A percentile compares a stretch with the other conserved stretches of the same genome.
phyloP scores from a whole-genome alignment of 73 alveolate species.

The Paraurostyla sp. region DNA sequence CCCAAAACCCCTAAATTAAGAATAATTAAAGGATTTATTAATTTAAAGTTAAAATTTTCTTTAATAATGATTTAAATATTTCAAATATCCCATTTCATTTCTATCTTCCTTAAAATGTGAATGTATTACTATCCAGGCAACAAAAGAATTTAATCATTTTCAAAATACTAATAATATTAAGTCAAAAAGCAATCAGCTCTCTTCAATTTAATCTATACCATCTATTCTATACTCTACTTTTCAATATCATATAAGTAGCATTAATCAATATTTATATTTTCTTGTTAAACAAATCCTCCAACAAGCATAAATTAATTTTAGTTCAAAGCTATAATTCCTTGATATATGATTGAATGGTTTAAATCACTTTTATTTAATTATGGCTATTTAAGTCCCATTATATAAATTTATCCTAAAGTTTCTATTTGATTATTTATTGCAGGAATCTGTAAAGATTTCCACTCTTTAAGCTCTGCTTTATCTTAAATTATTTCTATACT shows the following conservation, averaged over 20 bases:
- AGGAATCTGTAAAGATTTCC: neutral
- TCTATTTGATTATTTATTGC: neutral
- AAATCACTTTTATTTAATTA: neutral
- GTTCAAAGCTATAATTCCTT: neutral
- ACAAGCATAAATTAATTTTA: neutral
- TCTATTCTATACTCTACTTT: too few relatives aligned
- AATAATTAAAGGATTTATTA: too few relatives aligned
- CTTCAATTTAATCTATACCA: too few relatives aligned
- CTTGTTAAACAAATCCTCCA: neutral
- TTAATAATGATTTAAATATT: too few relatives aligned
- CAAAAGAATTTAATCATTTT: too few relatives aligned
- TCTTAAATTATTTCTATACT: neutral
- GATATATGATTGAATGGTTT: neutral
- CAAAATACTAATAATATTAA: too few relatives aligned
- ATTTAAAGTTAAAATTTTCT: too few relatives aligned
- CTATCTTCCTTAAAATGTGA: too few relatives aligned
- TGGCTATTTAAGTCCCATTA: neutral
- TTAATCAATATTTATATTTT: neutral
- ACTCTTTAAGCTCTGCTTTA: neutral
- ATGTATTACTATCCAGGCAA: too few relatives aligned
- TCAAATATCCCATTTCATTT: too few relatives aligned
- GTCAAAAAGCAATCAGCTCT: too few relatives aligned
- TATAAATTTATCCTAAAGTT: neutral
- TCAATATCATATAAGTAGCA: neutral
- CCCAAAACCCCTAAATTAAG: too few relatives aligned